Evolutionary conservation across 257 asterid species (phyloP), one percentile per base, ranked within the genome.

Genomic region (Ehretia macrophylla): DNA sequence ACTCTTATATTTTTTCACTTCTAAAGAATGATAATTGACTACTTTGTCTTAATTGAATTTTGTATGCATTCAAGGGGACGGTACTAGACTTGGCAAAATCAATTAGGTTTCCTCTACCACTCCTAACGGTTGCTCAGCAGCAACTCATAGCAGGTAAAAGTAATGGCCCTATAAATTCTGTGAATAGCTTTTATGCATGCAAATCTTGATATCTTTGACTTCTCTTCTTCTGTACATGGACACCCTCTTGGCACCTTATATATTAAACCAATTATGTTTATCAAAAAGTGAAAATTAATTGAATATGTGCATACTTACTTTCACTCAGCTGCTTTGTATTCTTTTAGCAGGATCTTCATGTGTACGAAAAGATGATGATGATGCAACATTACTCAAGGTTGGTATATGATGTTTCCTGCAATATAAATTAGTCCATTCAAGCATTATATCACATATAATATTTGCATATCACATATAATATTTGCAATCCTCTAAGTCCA

Each of bases 91-190:
- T 65, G 83, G 88, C 93, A 63, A 88, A 84, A 76, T 78, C 87
- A 17, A 75, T 77, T 23, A 69, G 73, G 38, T 92, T 92, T 69
- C 95, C 89, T 32, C 71, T 88, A 62, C 99, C 91, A 65, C 96
- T 92, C 75, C 59, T 83, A 55, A 67, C 96, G 1, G 83, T 86
- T 74, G 81, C 99, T 67, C 75, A 88, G 84, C 99, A 92, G 80
- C 99, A 84, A 78, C 85, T 92, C 55, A 81, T 92, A 71, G 90
- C 99, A 81, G 99, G 99, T 83, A 76, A 37, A 44, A 17, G 52
- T 44, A 37, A 49, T 56, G 66, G 58, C 56, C 42, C 48, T 63
- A 14, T 18, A 11, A 23, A 16, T 17, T 59, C 56, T 59, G n/a
- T 53, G 23, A 51, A 27, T 27, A 27, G 40, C 13, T 55, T 55